Conservation (phyloP, 1,139 yeast genomes). For the Hyphopichia khmerensis region DNA sequence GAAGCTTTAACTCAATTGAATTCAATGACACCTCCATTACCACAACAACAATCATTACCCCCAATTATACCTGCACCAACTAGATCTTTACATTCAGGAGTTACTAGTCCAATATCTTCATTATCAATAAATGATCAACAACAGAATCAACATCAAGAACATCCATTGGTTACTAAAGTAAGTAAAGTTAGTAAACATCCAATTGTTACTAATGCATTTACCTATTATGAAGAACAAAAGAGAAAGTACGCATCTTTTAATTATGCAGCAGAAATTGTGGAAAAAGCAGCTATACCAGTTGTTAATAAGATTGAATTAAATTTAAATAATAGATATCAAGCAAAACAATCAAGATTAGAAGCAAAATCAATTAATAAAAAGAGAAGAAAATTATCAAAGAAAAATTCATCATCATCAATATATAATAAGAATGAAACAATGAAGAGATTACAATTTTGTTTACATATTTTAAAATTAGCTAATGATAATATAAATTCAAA, state of each 20-base stretch:
- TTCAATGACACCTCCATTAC: slow-evolving; percentile 6
- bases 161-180: slow-evolving; percentile 47
- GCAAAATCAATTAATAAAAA: slow-evolving; percentile 17
- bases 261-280: slow-evolving; percentile 67
- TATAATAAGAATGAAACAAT: slow-evolving; percentile 50
- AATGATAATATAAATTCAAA: slow-evolving; percentile 68
- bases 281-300: slow-evolving; percentile 60
- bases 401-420: not conserved
- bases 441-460: slow-evolving; percentile 67
- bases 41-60: too few species aligned
- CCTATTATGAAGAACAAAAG: slow-evolving; percentile 57
- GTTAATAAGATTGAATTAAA: slow-evolving; percentile 51
- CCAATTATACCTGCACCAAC: slow-evolving; percentile 5
- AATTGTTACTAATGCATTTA: slow-evolving; percentile 56
- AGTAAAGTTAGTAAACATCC: slow-evolving; percentile 47
- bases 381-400: slow-evolving; percentile 16
- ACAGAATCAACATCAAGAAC: slow-evolving; percentile 16
- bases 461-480: slow-evolving; percentile 72
- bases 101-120: slow-evolving; percentile 12
- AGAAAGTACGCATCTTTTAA: slow-evolving; percentile 56
- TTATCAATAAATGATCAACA: slow-evolving; percentile 12
- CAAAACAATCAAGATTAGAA: slow-evolving; percentile 17
- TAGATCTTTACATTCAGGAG: slow-evolving; percentile 13
- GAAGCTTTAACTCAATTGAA: slow-evolving; percentile 41
- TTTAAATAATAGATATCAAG: slow-evolving; percentile 39